Evolutionary conservation across 129 eudicot genomes (phyloP).

Genomic region (Cynara cardunculus): DNA sequence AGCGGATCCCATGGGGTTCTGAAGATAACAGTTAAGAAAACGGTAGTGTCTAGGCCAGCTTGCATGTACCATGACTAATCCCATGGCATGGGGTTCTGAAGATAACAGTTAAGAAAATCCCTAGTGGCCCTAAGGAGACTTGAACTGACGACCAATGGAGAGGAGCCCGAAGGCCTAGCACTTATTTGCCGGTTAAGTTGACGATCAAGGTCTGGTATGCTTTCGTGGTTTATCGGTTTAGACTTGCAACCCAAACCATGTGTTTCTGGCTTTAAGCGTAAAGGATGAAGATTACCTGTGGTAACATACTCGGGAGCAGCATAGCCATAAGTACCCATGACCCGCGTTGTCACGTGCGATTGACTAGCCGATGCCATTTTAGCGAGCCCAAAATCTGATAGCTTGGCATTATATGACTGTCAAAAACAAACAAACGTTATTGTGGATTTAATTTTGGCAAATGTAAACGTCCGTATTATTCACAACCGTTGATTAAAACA

Average conservation of each 20-base stretch:
- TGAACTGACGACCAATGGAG: too few relatives aligned
- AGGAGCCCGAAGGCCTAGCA: too few relatives aligned
- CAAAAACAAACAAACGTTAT: neutral
- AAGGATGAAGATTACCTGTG: conserved; percentile 52
- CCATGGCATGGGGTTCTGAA: too few relatives aligned
- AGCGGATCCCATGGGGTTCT: too few relatives aligned
- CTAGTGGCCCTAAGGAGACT: too few relatives aligned
- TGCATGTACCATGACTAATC: too few relatives aligned
- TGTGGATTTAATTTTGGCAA: too few relatives aligned
- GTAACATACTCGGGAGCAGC: conserved; percentile 88
- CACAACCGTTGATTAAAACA: too few relatives aligned
- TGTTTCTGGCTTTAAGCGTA: neutral
- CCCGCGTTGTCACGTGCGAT: conserved; percentile 82
- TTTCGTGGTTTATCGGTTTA: neutral
- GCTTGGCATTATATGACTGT: conserved; percentile 73
- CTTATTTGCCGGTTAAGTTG: neutral
- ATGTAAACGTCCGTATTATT: too few relatives aligned
- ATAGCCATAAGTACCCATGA: conserved; percentile 84
- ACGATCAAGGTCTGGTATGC: neutral
- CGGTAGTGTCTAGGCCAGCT: too few relatives aligned
- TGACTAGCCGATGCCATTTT: conserved; percentile 66
- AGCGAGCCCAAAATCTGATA: conserved; percentile 87
- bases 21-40: too few relatives aligned
- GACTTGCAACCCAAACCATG: neutral
- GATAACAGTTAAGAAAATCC: too few relatives aligned